Percentiles rank a stretch among this genome's conserved stretches.
These are phyloP conservation scores for Zea mays DNA, from an alignment of 176 grass and related monocot genomes.

Conservation along the genomic window DNA sequence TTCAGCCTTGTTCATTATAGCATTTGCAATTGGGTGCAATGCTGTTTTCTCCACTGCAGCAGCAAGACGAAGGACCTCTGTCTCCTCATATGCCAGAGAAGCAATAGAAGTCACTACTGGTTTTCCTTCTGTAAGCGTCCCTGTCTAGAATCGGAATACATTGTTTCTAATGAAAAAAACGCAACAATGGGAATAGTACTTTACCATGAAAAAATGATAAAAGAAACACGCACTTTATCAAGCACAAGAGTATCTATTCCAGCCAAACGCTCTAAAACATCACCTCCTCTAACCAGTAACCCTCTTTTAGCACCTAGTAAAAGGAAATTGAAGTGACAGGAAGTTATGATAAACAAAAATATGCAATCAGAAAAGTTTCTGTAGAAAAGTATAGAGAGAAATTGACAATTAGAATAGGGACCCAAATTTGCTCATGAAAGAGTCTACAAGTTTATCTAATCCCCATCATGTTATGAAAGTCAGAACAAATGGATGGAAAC, in stretches of 20 bases:
- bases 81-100: constrained; percentile 68
- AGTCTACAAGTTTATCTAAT: background rate
- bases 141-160: constrained; percentile 54
- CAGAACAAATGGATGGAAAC: constrained; percentile 14
- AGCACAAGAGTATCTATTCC: constrained; percentile 73
- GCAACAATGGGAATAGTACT: constrained; percentile 11
- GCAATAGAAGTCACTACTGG: constrained; percentile 79
- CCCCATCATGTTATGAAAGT: constrained; percentile 17
- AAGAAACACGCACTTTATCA: constrained; percentile 64
- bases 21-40: constrained; percentile 92
- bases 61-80: constrained; percentile 70
- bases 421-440: background rate
- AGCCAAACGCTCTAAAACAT: constrained; percentile 94
- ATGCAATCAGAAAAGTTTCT: constrained; percentile 5
- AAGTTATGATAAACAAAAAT: constrained; percentile 17
- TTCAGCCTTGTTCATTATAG: constrained; percentile 82
- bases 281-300: constrained; percentile 91
- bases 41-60: constrained; percentile 97
- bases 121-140: constrained; percentile 90
- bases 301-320: constrained; percentile 85
- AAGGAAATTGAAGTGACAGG: constrained; percentile 7
- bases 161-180: background rate
- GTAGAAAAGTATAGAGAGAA: background rate
- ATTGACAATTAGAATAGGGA: background rate
- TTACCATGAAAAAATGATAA: constrained; percentile 5